phyloP scores from a whole-genome alignment of 352 stramenopile genomes.

The Phytophthora capsici region DNA sequence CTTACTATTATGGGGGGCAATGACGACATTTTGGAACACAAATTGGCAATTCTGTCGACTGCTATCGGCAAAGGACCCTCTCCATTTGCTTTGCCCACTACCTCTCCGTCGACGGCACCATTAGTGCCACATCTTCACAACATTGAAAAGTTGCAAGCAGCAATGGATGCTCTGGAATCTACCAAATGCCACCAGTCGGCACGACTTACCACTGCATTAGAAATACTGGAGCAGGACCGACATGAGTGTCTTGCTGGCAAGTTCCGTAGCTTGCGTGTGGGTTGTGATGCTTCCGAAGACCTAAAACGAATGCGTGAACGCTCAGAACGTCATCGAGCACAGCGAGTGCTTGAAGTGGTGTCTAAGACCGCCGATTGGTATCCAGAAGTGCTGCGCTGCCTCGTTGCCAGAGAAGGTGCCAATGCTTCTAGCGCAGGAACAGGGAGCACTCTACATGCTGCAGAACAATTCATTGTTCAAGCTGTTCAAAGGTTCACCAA shows the following conservation, averaged over 20 bases:
- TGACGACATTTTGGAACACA: neutral
- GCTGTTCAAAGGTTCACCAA: conserved; percentile 53
- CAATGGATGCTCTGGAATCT: conserved; percentile 52
- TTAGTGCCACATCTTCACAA: conserved; percentile 40
- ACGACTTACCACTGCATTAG: conserved; percentile 46
- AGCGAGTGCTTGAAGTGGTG: conserved; percentile 41
- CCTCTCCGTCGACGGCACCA: neutral
- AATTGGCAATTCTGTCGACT: neutral
- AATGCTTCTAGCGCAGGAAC: neutral
- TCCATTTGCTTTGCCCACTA: conserved; percentile 9
- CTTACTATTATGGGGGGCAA: conserved; percentile 1
- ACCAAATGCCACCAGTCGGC: conserved; percentile 48
- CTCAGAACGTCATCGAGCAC: conserved; percentile 49
- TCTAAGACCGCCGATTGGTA: conserved; percentile 57
- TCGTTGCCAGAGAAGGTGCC: conserved; percentile 47
- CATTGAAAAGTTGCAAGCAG: conserved; percentile 60
- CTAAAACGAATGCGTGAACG: conserved; percentile 56
- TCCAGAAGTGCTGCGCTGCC: conserved; percentile 49
- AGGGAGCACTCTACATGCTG: conserved; percentile 38
- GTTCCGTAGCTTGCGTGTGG: conserved; percentile 49
- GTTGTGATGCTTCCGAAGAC: conserved; percentile 45
- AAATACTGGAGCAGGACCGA: conserved; percentile 56
- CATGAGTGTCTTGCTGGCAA: conserved; percentile 61
- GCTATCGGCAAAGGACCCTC: conserved; percentile 4
- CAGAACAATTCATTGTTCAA: conserved; percentile 62